These are phyloP conservation scores for Hanseniaspora occidentalis DNA, from an alignment of 805 yeast genomes.

Conservation along the genomic window DNA sequence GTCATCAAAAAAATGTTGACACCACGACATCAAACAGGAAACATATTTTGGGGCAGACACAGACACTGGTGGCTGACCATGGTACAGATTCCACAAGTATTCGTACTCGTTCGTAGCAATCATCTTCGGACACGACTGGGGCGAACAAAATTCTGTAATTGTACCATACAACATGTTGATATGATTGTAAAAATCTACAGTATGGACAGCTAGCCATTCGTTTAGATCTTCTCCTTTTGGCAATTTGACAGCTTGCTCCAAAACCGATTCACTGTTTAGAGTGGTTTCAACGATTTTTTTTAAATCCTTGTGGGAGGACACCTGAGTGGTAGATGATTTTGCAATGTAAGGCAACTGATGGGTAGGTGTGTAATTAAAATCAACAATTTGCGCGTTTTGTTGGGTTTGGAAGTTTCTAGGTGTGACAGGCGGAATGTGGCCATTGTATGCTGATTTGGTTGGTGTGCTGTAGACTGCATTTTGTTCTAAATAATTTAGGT, in stretches of 20 bases:
- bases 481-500: not conserved
- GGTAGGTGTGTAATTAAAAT: conserved; percentile 26
- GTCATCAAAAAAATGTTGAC: conserved; percentile 83
- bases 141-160: conserved; percentile 92
- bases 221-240: conserved; percentile 86
- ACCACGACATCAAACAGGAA: conserved; percentile 89
- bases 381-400: conserved; percentile 13
- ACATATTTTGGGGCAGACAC: conserved; percentile 93
- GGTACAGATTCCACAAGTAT: conserved; percentile 88
- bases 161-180: conserved; percentile 94
- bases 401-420: conserved; percentile 1
- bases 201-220: conserved; percentile 96
- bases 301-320: conserved; percentile 55
- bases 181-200: conserved; percentile 94
- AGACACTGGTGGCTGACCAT: conserved; percentile 59
- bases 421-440: conserved; percentile 1
- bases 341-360: conserved; percentile 24
- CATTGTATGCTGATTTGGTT: not conserved
- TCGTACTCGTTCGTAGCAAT: conserved; percentile 96
- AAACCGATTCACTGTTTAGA: conserved; percentile 80
- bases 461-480: not conserved
- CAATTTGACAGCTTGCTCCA: conserved; percentile 83
- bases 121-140: conserved; percentile 91
- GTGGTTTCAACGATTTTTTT: conserved; percentile 90
- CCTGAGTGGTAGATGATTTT: conserved; percentile 25